A percentile compares a stretch with the other conserved stretches of the same genome.
phyloP scores from a whole-genome alignment of 2,329 filamentous ascomycete species.

The Lachnellula cervina region DNA sequence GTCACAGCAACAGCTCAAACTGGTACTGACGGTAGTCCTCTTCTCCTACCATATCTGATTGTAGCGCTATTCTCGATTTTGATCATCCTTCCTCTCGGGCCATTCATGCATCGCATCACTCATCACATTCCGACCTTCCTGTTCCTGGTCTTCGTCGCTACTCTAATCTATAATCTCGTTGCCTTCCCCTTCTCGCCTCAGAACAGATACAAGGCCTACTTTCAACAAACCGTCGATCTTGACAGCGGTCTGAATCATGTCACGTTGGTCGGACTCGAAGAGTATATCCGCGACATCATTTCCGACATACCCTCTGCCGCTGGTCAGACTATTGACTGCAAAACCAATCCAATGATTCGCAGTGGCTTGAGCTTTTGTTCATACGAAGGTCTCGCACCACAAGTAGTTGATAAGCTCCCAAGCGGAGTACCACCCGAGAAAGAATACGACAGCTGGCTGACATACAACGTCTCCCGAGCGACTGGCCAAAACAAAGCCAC shows the following conservation, averaged over 20 bases:
- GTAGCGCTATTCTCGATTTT: slow-evolving; percentile 65
- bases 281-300: slow-evolving; percentile 64
- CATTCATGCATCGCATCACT: slow-evolving; percentile 82
- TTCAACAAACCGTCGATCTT: slow-evolving; percentile 75
- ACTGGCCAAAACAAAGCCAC: slow-evolving; percentile 46
- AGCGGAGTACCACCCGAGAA: slow-evolving; percentile 39
- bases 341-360: slow-evolving; percentile 35
- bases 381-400: slow-evolving; percentile 65
- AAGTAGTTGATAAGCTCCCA: slow-evolving; percentile 49
- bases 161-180: slow-evolving; percentile 77
- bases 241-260: slow-evolving; percentile 67
- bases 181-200: slow-evolving; percentile 83
- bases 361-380: slow-evolving; percentile 59
- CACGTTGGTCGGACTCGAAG: slow-evolving; percentile 61
- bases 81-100: slow-evolving; percentile 69
- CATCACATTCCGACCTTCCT: slow-evolving; percentile 77
- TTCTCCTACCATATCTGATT: slow-evolving; percentile 66
- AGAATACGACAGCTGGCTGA: slow-evolving; percentile 55
- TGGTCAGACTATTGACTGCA: slow-evolving; percentile 55
- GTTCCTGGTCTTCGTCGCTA: slow-evolving; percentile 66
- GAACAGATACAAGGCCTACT: slow-evolving; percentile 80
- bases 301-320: slow-evolving; percentile 64
- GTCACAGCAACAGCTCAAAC: slow-evolving; percentile 74
- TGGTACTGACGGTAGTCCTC: slow-evolving; percentile 72
- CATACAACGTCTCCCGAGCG: slow-evolving; percentile 52